A percentile compares a stretch with the other conserved stretches of the same genome.
These are phyloP conservation scores for Emergomyces pasteurianus DNA, from an alignment of 2,329 filamentous ascomycete genomes.

Conservation along the genomic window DNA sequence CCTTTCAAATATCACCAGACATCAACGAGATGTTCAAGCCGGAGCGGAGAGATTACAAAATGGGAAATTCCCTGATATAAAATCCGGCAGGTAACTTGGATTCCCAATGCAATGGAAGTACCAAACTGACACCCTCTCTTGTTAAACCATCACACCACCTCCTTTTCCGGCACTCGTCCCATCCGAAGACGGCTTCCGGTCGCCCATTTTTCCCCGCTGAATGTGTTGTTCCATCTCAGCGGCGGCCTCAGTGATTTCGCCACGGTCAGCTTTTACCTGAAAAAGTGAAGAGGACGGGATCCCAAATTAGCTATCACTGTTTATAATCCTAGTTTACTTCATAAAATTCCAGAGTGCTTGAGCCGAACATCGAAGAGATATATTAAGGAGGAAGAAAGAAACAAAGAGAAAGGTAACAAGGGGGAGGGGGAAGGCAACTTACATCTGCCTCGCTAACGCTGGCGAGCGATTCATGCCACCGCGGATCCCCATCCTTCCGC, in stretches of 20 bases:
- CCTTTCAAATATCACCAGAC: not conserved
- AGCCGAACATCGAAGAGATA: not conserved
- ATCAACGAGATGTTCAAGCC: not conserved
- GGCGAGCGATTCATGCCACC: slow-evolving; percentile 69
- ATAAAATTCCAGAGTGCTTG: not conserved
- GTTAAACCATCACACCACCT: not conserved
- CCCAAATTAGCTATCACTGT: slow-evolving; percentile 1
- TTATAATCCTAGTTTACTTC: not conserved
- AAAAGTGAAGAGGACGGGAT: not conserved
- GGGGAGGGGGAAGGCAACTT: slow-evolving; percentile 18
- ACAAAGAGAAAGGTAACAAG: not conserved
- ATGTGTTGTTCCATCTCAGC: slow-evolving; percentile 40
- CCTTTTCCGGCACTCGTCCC: not conserved
- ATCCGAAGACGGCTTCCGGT: not conserved
- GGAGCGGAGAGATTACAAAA: not conserved
- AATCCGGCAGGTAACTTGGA: not conserved
- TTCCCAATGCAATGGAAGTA: not conserved
- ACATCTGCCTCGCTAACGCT: slow-evolving; percentile 69
- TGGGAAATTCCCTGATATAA: not conserved
- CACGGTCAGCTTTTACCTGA: slow-evolving; percentile 50
- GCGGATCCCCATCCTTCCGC: slow-evolving; percentile 48
- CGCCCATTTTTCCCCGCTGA: slow-evolving; percentile 11
- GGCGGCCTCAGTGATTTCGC: slow-evolving; percentile 31
- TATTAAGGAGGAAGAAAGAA: not conserved
- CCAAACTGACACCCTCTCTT: not conserved